phyloP scores from a whole-genome alignment of 164 flowering plant species.

The Brasenia schreberi region DNA sequence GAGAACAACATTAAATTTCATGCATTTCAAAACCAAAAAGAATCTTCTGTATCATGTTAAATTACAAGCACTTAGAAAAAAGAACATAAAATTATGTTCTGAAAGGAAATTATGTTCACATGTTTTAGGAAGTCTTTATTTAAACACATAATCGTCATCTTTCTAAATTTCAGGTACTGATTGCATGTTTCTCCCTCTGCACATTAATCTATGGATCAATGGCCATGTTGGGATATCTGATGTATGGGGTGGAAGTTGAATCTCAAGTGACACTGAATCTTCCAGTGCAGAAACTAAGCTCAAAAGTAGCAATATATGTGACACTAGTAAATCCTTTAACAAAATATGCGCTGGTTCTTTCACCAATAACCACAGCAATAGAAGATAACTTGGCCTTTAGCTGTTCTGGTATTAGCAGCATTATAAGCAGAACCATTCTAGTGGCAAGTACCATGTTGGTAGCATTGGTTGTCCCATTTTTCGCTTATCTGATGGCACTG shows the following conservation, averaged over 20 bases:
- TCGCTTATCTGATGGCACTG: background rate
- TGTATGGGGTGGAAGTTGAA: slow-evolving; percentile 13
- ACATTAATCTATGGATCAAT: slow-evolving; percentile 2
- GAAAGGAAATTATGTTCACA: background rate
- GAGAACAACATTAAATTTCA: no score
- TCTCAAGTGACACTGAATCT: slow-evolving; percentile 10
- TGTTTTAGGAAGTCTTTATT: background rate
- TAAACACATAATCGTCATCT: background rate
- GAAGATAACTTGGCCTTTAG: slow-evolving; percentile 2
- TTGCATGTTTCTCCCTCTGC: slow-evolving; percentile 1
- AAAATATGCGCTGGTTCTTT: slow-evolving; percentile 16
- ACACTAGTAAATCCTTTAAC: slow-evolving; percentile 14
- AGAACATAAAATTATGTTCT: background rate
- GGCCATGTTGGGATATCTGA: slow-evolving; percentile 11
- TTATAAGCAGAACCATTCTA: background rate
- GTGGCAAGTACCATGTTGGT: background rate
- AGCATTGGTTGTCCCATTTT: background rate
- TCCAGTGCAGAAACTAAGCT: slow-evolving; percentile 10
- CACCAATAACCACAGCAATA: slow-evolving; percentile 6
- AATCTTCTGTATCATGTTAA: no score
- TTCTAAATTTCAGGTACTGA: slow-evolving; percentile 6
- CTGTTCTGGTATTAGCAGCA: background rate
- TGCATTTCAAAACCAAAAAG: no score
- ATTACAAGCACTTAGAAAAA: background rate
- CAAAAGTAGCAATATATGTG: slow-evolving; percentile 18